Base-by-base conservation (phyloP, 768 basidiomycete species). In the Wakefieldia striispora region DNA sequence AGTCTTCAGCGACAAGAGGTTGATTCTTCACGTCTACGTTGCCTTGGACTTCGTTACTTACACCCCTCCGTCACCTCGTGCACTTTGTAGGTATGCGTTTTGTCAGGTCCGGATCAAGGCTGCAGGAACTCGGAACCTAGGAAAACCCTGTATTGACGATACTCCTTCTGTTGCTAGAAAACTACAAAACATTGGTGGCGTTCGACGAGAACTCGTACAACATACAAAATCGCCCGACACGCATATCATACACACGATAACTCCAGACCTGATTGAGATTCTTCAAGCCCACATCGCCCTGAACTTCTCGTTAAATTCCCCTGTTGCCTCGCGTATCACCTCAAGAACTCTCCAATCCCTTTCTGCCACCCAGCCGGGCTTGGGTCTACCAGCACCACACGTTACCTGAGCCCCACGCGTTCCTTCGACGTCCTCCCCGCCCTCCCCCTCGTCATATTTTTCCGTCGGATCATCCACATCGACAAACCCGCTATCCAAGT, bases 281-380 rank as follows among this genome's bases (percentile, higher is more conserved):
- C 19, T 34, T 54, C 17, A 76, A 0, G 84, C 83, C 84, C 83
- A 84, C 70, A 83, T 86, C 8, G 73, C 77, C 54, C 65, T 76
- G 67, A 78, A 86, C 62, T 85, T 85, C 49, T 67, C 74, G 9
- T 77, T 66, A 47, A 87, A 85, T 54, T 84, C 79, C 9, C 59
- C 60, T 38, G 68, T 68, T 19, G 73, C 71, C 3, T 52, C 71
- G 23, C 69, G 57, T 8, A 83, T 69, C 12, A 84, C 69, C 46
- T 75, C 67, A 38, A 80, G 82, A 2, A 86, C 76, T 45, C 56
- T 71, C 83, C 82, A 82, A 53, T 85, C 83, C 4, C 53, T 62
- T 17, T 76, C 69, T 0, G 64, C 60, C 31, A 81, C 72, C 34
- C 71, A 70, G 4, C 43, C 42, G 0, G 80, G 80, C 48, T 51